phyloP scores from a whole-genome alignment of 495 filamentous ascomycete genomes.

The Tuber brumale region DNA sequence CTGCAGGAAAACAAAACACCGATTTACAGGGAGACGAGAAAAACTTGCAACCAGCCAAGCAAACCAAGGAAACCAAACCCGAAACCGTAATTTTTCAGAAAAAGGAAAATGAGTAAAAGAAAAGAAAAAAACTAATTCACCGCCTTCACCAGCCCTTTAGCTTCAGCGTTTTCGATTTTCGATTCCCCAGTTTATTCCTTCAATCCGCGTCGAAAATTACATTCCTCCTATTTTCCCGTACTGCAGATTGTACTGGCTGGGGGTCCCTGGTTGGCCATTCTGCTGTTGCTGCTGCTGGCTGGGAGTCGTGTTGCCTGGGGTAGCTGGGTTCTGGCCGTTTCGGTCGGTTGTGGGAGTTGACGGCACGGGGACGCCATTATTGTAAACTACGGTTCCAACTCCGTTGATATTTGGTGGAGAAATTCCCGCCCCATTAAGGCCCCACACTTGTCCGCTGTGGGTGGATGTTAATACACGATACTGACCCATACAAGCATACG shows the following conservation, averaged over 20 bases:
- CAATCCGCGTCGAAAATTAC: not conserved
- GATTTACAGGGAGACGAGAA: not conserved
- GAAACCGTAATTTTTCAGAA: conserved; percentile 3
- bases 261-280: conserved; percentile 25
- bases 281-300: conserved; percentile 15
- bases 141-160: not conserved
- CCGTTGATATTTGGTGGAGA: conserved; percentile 37
- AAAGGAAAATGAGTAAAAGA: not conserved
- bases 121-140: not conserved
- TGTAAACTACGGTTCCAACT: conserved; percentile 37
- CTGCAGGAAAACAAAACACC: not conserved
- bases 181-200: not conserved
- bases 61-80: not conserved
- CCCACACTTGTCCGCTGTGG: conserved; percentile 41
- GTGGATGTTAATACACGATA: not conserved
- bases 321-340: conserved; percentile 25
- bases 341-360: conserved; percentile 29
- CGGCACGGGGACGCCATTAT: conserved; percentile 33
- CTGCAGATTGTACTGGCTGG: conserved; percentile 21
- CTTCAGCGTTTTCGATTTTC: not conserved
- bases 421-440: conserved; percentile 39
- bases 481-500: not conserved
- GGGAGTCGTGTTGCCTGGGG: conserved; percentile 33
- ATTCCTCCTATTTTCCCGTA: conserved; percentile 39
- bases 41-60: conserved; percentile 2